Conservation (phyloP, 1,139 yeast genomes). For the Debaryomyces robertsiae region DNA sequence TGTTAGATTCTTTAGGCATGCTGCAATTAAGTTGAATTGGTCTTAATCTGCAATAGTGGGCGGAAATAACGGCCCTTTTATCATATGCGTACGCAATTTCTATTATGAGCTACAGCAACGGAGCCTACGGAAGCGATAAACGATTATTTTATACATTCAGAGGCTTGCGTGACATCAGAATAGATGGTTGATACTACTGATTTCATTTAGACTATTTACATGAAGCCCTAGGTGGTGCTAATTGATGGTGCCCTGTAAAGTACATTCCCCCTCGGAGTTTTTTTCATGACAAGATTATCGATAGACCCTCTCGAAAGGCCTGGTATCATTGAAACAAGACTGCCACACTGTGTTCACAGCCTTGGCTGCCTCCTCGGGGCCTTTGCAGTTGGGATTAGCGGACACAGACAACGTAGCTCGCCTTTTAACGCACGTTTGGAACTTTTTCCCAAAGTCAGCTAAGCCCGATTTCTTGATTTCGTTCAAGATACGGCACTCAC, state of each 20-base stretch:
- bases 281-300: slow-evolving; percentile 42
- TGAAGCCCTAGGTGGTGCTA: too few species aligned
- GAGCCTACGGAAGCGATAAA: too few species aligned
- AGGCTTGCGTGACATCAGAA: too few species aligned
- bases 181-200: too few species aligned
- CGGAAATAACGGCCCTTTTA: background rate
- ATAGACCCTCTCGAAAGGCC: slow-evolving; percentile 93
- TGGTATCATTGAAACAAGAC: slow-evolving; percentile 89
- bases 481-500: slow-evolving; percentile 90
- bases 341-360: slow-evolving; percentile 89
- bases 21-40: background rate
- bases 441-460: slow-evolving; percentile 72
- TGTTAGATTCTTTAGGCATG: slow-evolving; percentile 14
- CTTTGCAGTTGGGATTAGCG: slow-evolving; percentile 82
- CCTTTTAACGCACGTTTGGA: slow-evolving; percentile 86
- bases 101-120: too few species aligned
- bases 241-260: too few species aligned
- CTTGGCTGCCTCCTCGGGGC: slow-evolving; percentile 70
- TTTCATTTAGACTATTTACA: too few species aligned
- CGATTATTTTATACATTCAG: too few species aligned
- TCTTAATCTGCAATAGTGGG: too few species aligned
- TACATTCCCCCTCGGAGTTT: too few species aligned
- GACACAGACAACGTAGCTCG: slow-evolving; percentile 82
- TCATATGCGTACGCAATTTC: background rate
- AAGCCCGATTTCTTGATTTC: slow-evolving; percentile 73